phyloP scores from a whole-genome alignment of 129 eudicot genomes.

The Glebionis coronaria region DNA sequence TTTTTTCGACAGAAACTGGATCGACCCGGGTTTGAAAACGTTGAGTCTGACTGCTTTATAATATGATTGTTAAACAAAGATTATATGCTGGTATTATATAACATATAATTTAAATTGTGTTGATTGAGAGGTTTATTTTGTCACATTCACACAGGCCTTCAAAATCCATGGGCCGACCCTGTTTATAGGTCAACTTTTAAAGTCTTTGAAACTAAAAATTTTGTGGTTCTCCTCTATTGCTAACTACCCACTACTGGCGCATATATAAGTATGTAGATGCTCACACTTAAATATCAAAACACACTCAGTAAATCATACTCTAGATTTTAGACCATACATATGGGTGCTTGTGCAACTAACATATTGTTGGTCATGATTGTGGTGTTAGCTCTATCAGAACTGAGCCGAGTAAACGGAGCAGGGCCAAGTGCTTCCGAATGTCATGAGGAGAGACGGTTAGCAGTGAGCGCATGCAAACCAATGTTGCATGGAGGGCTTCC shows the following conservation, averaged over 20 bases:
- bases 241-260: slow-evolving; percentile 9
- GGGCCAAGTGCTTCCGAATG: slow-evolving; percentile 29
- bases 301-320: slow-evolving; percentile 8
- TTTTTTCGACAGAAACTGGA: too few relatives aligned
- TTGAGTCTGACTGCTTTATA: too few relatives aligned
- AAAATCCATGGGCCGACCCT: too few relatives aligned
- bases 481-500: slow-evolving; percentile 32
- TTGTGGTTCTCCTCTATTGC: slow-evolving; percentile 14
- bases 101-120: too few relatives aligned
- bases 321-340: slow-evolving; percentile 6
- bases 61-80: too few relatives aligned
- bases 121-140: too few relatives aligned
- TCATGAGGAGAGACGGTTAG: slow-evolving; percentile 28
- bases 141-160: too few relatives aligned
- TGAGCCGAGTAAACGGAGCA: slow-evolving; percentile 13
- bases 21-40: too few relatives aligned
- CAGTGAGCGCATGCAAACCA: slow-evolving; percentile 30
- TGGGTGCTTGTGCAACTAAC: slow-evolving; percentile 18
- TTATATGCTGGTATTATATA: too few relatives aligned
- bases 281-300: not conserved
- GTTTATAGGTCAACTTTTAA: too few relatives aligned
- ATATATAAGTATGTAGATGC: too few relatives aligned
- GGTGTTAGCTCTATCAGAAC: slow-evolving; percentile 19
- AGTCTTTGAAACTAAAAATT: too few relatives aligned
- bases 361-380: slow-evolving; percentile 15